These are phyloP conservation scores for Tricholoma sp. DNA, from an alignment of 768 basidiomycete genomes.

Conservation along the genomic window DNA sequence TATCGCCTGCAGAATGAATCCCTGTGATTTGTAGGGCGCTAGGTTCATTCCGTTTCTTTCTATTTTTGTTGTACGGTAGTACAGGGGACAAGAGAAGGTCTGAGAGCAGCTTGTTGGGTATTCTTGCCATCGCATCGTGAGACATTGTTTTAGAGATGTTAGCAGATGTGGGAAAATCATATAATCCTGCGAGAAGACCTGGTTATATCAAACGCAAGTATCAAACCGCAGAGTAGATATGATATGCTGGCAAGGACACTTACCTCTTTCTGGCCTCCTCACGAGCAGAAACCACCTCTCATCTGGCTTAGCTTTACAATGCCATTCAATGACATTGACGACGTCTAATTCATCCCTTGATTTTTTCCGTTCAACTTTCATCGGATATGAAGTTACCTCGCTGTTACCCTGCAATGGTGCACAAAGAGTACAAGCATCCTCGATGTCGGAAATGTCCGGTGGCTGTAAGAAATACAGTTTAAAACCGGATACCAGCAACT, in stretches of 20 bases:
- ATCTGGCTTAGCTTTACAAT: constrained; percentile 21
- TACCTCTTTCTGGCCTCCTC: constrained; percentile 81
- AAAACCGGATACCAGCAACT: background rate
- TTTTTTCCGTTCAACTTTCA: constrained; percentile 80
- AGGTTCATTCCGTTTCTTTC: constrained; percentile 4
- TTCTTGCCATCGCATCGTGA: constrained; percentile 31
- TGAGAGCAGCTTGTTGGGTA: constrained; percentile 37
- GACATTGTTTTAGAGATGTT: constrained; percentile 46
- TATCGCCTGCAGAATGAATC: constrained; percentile 52
- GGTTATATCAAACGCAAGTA: constrained; percentile 3
- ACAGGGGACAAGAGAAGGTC: constrained; percentile 32
- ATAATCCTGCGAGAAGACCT: constrained; percentile 89
- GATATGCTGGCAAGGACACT: constrained; percentile 12
- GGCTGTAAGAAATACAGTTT: background rate
- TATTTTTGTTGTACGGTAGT: constrained; percentile 6
- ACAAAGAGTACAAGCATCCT: constrained; percentile 71
- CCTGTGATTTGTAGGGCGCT: constrained; percentile 33
- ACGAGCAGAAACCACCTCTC: constrained; percentile 70
- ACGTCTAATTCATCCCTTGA: constrained; percentile 79
- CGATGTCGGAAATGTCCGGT: constrained; percentile 50
- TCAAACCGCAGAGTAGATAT: constrained; percentile 5
- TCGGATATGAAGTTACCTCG: constrained; percentile 74
- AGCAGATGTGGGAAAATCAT: constrained; percentile 74
- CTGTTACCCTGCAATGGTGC: constrained; percentile 40
- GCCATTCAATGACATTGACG: constrained; percentile 86